phyloP scores from a whole-genome alignment of 306 rosid species.

The Vachellia collinsii region DNA sequence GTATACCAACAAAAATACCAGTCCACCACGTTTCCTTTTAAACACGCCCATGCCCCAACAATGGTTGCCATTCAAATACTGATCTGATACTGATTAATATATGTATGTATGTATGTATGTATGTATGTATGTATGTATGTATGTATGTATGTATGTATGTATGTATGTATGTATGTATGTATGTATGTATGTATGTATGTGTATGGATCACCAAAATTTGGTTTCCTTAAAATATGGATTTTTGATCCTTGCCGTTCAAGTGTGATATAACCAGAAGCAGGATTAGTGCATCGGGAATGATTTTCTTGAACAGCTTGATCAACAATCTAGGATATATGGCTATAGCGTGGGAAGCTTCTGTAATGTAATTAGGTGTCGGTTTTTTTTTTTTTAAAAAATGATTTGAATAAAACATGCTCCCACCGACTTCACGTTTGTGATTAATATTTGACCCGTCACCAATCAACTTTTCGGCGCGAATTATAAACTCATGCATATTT shows the following conservation, averaged over 20 bases:
- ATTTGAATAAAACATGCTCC: neutral
- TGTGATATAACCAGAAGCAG: too few relatives aligned
- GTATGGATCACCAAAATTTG: neutral
- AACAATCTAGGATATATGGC: neutral
- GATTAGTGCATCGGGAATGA: neutral
- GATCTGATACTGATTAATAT: too few relatives aligned
- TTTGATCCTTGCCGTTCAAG: neutral
- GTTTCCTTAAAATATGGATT: neutral
- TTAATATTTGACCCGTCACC: too few relatives aligned
- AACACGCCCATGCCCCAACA: too few relatives aligned
- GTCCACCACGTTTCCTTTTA: neutral
- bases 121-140: too few relatives aligned
- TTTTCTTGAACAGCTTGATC: neutral
- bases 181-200: too few relatives aligned
- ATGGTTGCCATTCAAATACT: too few relatives aligned
- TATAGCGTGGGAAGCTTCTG: neutral
- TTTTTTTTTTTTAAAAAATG: neutral
- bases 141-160: too few relatives aligned
- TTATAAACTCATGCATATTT: neutral
- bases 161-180: too few relatives aligned
- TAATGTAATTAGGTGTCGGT: neutral
- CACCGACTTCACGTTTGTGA: neutral
- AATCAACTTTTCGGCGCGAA: neutral
- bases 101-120: too few relatives aligned
- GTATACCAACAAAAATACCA: too few relatives aligned